Evolutionary conservation across 441 rosid species (phyloP), one percentile per base, ranked within the genome.

Genomic region (Pelargonium australe): DNA sequence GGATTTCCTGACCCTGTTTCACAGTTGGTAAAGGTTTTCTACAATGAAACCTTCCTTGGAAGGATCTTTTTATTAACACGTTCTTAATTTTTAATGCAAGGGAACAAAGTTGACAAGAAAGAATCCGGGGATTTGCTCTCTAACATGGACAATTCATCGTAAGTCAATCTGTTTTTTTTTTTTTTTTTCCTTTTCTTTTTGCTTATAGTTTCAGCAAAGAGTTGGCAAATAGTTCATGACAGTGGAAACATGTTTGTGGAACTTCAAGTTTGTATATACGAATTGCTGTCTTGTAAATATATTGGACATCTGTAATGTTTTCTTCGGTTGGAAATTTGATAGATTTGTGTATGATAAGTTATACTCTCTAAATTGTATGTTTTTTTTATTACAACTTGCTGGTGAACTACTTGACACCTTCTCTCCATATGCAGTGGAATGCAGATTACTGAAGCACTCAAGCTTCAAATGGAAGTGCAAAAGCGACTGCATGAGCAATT

Each of bases 381-480:
- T 53, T 13, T 53, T 53, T 43, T 74, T 61, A 20, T 57, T 67
- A 53, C 17, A 5, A 25, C 47, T 77, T 51, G 61, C 64, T 66
- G 40, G 28, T 64, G 44, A 14, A 72, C 16, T 25, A 23, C 19
- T 68, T 64, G 70, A 40, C 44, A 58, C 41, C 7, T 69, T 68
- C 41, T 72, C 78, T 65, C 61, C 62, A 5, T 66, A 77, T 82
- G 68, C 91, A 93, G 98, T 67, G 96, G 97, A 63, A 88, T 87
- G 93, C 97, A 93, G 83, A 89, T 94, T 69, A 91, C 98, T 16
- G 98, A 93, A 85, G 97, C 98, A 37, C 91, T 93, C 67, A 93
- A 90, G 84, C 81, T 93, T 78, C 98, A 93, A 79, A 91, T 91
- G 98, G 98, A 93, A 77, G 98, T 93, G 74, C 96, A 91, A 74